Percentiles rank a stretch among this genome's conserved stretches.
Conservation (phyloP, 352 stramenopile species). For the Phytopythium litorale region DNA sequence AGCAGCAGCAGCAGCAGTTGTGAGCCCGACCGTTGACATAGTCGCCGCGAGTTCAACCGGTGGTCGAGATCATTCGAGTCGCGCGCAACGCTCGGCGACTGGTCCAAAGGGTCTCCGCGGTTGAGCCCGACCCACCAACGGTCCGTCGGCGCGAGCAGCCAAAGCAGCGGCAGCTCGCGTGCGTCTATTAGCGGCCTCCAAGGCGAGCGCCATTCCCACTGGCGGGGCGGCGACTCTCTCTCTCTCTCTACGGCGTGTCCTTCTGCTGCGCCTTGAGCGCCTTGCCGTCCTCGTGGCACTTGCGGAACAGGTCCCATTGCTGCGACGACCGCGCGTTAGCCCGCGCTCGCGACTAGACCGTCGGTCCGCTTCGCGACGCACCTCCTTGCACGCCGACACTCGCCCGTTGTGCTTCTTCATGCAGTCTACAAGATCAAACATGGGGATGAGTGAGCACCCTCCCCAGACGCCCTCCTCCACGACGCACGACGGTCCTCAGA, state of each 20-base stretch:
- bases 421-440: conserved; percentile 35
- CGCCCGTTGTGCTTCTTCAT: conserved; percentile 78
- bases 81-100: not conserved
- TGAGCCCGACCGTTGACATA: not conserved
- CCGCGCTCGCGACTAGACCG: too few species aligned
- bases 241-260: not conserved
- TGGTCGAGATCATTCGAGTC: not conserved
- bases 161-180: not conserved
- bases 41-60: not conserved
- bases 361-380: conserved; percentile 8
- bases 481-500: not conserved
- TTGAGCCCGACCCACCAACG: not conserved
- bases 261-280: conserved; percentile 21
- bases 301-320: conserved; percentile 72
- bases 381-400: conserved; percentile 69
- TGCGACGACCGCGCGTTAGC: conserved; percentile 7
- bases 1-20: too few species aligned
- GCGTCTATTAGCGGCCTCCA: too few species aligned
- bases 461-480: too few species aligned
- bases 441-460: not conserved
- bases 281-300: conserved; percentile 68
- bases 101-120: not conserved
- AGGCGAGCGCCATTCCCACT: too few species aligned
- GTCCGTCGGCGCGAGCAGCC: not conserved
- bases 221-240: too few species aligned